phyloP scores from a whole-genome alignment of 2,329 filamentous ascomycete genomes.

The Aaosphaeria arxii region DNA sequence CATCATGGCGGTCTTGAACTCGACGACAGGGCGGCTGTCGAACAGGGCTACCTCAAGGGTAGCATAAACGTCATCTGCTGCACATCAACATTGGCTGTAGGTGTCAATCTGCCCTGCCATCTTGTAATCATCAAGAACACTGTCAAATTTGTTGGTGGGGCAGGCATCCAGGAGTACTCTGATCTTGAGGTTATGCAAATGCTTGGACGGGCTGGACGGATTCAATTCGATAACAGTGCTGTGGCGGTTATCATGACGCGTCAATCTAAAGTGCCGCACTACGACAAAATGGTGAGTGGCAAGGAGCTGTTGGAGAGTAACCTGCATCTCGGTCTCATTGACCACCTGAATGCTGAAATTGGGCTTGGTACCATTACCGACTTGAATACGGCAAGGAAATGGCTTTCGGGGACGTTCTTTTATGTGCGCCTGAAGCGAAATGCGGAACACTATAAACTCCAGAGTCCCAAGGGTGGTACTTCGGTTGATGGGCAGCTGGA shows the following conservation, averaged over 20 bases:
- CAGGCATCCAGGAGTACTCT: conserved; percentile 65
- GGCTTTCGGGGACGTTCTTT: conserved; percentile 76
- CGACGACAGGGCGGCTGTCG: conserved; percentile 63
- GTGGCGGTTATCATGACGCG: conserved; percentile 78
- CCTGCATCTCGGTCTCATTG: conserved; percentile 74
- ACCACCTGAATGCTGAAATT: conserved; percentile 83
- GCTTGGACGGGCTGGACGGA: conserved; percentile 78
- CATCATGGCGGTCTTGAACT: conserved; percentile 74
- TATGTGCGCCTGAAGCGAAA: conserved; percentile 71
- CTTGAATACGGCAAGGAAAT: conserved; percentile 63
- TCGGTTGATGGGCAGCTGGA: conserved; percentile 64
- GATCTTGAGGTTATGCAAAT: conserved; percentile 89
- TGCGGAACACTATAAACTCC: conserved; percentile 66
- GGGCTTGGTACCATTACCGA: conserved; percentile 70
- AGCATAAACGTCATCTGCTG: conserved; percentile 81
- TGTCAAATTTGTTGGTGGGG: conserved; percentile 52
- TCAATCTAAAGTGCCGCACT: conserved; percentile 60
- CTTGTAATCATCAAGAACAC: conserved; percentile 83
- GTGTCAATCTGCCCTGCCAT: conserved; percentile 80
- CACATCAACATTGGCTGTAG: conserved; percentile 80
- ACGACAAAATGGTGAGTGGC: conserved; percentile 72
- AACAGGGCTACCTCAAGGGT: conserved; percentile 66
- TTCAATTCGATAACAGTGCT: conserved; percentile 76
- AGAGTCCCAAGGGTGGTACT: conserved; percentile 48
- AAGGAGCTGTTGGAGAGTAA: conserved; percentile 73